Percentiles rank a stretch among this genome's conserved stretches.
Evolutionary conservation across 306 rosid genomes (phyloP).

Genomic region (Cucumis hystrix): DNA sequence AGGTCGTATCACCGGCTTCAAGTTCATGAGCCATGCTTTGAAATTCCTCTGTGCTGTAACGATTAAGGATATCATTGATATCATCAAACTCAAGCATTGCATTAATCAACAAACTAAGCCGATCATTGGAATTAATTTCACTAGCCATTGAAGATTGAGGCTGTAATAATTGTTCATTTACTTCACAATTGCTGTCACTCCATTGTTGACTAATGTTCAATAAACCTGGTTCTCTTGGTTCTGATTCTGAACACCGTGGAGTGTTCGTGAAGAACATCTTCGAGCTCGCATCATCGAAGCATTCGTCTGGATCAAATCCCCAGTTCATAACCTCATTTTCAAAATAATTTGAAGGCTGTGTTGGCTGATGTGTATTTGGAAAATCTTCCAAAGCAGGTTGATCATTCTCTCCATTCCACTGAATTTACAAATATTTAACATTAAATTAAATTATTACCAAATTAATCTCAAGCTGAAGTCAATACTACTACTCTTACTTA

Average conservation of each 20-base stretch:
- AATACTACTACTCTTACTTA: conserved; percentile 20
- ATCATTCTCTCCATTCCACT: neutral
- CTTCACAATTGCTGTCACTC: neutral
- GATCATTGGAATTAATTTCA: neutral
- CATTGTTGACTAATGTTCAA: neutral
- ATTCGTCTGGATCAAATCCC: neutral
- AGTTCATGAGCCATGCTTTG: conserved; percentile 5
- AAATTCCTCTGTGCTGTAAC: neutral
- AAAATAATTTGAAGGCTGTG: neutral
- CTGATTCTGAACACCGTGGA: neutral
- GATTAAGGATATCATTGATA: neutral
- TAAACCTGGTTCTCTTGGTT: neutral
- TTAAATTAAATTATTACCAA: no score
- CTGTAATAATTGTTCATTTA: no score
- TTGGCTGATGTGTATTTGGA: neutral
- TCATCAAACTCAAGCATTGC: no score
- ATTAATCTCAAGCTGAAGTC: no score
- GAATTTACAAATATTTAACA: no score
- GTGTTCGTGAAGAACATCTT: neutral
- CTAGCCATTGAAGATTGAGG: neutral
- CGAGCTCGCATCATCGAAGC: neutral
- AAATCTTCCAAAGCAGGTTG: neutral
- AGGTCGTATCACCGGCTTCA: conserved; percentile 14
- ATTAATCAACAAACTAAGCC: no score
- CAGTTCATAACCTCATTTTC: conserved; percentile 15